Base-by-base conservation (phyloP, 768 basidiomycete species). In the Boletus tomentosulus region DNA sequence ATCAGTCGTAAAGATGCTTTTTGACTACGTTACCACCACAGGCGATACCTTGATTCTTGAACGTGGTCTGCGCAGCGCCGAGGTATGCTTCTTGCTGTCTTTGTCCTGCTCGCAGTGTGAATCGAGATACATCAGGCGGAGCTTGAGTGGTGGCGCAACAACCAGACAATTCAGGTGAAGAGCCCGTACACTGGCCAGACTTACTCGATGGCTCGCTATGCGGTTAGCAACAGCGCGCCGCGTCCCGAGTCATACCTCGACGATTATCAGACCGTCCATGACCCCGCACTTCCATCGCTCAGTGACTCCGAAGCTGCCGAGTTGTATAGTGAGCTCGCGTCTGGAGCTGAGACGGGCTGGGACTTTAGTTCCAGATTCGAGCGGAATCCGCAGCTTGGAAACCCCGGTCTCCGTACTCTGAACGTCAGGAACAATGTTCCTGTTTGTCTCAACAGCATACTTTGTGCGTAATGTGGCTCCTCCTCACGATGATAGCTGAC, bases 241-340 rank as follows among this genome's bases (percentile, higher is more conserved):
- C 78, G 94, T 11, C 95, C 94, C 0, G 95, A 98, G 73, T 91
- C 86, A 0, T 89, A 88, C 62, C 66, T 84, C 19, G 74, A 74
- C 80, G 95, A 97, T 71, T 96, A 91, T 60, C 60, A 71, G 15
- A 91, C 89, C 0, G 86, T 81, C n/a, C 82, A 92, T 53, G 86
- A 83, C 51, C 81, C 86, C 2, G 72, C 73, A 0, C 65, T 81
- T 22, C 75, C 82, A 1, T 70, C 82, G 8, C 71, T 92, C 50
- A 87, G 82, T 50, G 84, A 82, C 27, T 71, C 77, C 2, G 72
- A 86, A 63, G 75, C 78, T 39, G 78, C 79, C 0, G 79, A 75
- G 1, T 64, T 98, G n/a, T 97, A 94, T 62, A 80, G 87, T 6
- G 90, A 97, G 65, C 80, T 98, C 22, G 95, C 95, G 0, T 82